Evolutionary conservation across 1,284 basidiomycete species (phyloP).

Genomic region (Ustilago esculenta): DNA sequence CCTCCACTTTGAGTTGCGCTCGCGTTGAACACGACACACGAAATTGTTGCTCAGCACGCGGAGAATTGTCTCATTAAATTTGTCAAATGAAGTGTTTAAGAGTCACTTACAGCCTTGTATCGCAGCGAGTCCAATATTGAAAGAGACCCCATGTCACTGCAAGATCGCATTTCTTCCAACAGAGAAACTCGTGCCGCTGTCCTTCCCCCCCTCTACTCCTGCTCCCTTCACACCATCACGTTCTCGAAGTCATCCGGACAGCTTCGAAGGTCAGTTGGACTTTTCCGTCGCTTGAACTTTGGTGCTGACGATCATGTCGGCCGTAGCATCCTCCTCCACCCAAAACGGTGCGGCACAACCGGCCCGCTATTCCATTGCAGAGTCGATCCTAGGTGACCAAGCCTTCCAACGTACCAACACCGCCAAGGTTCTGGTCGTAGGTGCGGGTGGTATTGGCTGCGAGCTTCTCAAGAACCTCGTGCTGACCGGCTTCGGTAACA

Average conservation of each 20-base stretch:
- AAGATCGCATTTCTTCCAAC: slow-evolving; percentile 8
- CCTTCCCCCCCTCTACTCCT: not conserved
- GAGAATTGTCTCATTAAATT: slow-evolving; percentile 4
- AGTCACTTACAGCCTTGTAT: too few species aligned
- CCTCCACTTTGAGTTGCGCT: slow-evolving; percentile 15
- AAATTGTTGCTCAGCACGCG: not conserved
- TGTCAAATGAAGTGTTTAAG: too few species aligned
- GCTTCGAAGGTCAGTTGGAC: not conserved
- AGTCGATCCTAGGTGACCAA: slow-evolving; percentile 29
- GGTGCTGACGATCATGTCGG: slow-evolving; percentile 1
- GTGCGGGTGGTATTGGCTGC: slow-evolving; percentile 96
- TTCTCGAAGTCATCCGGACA: not conserved
- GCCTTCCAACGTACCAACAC: slow-evolving; percentile 30
- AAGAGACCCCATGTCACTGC: not conserved
- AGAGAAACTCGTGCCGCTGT: too few species aligned
- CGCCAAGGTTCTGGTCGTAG: slow-evolving; percentile 79
- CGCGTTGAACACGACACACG: not conserved
- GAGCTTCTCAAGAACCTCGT: slow-evolving; percentile 97
- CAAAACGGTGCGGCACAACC: slow-evolving; percentile 1
- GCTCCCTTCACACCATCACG: not conserved
- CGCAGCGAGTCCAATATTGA: too few species aligned
- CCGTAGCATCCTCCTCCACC: slow-evolving; percentile 21
- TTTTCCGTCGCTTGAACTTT: not conserved
- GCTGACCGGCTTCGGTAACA: slow-evolving; percentile 87
- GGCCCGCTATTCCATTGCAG: slow-evolving; percentile 34